Conservation (phyloP, 306 rosid species). For the Abrus precatorius region DNA sequence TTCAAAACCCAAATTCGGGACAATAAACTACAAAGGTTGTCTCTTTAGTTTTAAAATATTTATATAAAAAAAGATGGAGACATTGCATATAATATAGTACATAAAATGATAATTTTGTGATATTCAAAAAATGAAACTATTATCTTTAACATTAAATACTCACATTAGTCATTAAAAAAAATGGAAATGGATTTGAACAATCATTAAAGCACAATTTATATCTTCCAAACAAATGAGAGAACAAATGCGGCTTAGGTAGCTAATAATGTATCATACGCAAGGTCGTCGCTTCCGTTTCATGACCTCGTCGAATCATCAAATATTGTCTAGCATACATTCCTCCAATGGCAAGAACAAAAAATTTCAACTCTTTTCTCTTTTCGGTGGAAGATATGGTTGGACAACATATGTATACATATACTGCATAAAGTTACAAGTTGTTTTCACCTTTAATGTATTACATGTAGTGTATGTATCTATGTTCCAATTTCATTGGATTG, state of each 20-base stretch:
- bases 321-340: slow-evolving; percentile 5
- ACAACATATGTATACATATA: neutral
- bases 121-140: too few species aligned
- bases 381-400: neutral
- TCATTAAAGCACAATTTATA: neutral
- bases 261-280: slow-evolving; percentile 33
- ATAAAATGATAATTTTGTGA: too few species aligned
- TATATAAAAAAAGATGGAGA: too few species aligned
- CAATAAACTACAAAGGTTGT: too few species aligned
- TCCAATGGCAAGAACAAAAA: neutral
- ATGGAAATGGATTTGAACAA: neutral
- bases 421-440: neutral
- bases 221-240: neutral
- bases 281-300: neutral
- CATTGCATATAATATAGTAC: too few species aligned
- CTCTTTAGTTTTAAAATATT: too few species aligned
- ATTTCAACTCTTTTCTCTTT: neutral
- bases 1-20: too few species aligned
- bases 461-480: neutral
- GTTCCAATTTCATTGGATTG: neutral
- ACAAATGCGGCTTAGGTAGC: neutral
- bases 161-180: neutral
- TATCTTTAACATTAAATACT: neutral
- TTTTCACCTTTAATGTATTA: neutral
- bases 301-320: slow-evolving; percentile 33